Evolutionary conservation across 139 green algal genomes (phyloP).

Genomic region (Volvox africanus): DNA sequence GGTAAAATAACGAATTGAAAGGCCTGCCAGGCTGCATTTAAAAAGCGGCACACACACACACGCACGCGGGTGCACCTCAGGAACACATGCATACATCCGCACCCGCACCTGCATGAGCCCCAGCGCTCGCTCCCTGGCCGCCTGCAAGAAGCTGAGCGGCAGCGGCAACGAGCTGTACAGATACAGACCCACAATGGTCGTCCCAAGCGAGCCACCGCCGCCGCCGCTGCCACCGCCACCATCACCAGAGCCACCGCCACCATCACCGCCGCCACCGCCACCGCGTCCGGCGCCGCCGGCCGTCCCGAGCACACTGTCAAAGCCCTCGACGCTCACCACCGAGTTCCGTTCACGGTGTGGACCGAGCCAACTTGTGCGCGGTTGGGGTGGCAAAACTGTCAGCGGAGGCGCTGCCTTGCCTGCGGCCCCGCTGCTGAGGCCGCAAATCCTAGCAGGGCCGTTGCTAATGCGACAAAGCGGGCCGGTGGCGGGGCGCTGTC

Average conservation of each 20-base stretch:
- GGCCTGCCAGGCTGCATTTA: no score
- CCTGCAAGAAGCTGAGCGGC: constrained; percentile 1
- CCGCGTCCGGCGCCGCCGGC: not conserved
- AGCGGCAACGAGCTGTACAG: constrained; percentile 19
- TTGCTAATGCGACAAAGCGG: not conserved
- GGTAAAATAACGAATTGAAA: no score
- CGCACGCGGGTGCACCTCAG: no score
- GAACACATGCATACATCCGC: no score
- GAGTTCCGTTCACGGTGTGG: not conserved
- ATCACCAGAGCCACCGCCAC: not conserved
- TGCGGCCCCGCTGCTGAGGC: not conserved
- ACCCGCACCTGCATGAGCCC: constrained; percentile 19
- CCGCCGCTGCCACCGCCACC: no score
- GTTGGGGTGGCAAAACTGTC: not conserved
- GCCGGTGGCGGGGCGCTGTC: not conserved
- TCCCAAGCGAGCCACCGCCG: not conserved
- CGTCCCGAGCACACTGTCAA: not conserved
- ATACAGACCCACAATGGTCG: not conserved
- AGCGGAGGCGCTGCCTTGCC: not conserved
- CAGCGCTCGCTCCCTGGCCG: not conserved
- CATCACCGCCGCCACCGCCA: not conserved
- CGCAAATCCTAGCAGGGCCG: not conserved
- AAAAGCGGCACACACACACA: no score
- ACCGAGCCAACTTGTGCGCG: not conserved
- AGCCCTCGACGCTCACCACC: not conserved